phyloP scores from a whole-genome alignment of 192 early-diverging fungal genomes.

The Rhizophagus clarus region DNA sequence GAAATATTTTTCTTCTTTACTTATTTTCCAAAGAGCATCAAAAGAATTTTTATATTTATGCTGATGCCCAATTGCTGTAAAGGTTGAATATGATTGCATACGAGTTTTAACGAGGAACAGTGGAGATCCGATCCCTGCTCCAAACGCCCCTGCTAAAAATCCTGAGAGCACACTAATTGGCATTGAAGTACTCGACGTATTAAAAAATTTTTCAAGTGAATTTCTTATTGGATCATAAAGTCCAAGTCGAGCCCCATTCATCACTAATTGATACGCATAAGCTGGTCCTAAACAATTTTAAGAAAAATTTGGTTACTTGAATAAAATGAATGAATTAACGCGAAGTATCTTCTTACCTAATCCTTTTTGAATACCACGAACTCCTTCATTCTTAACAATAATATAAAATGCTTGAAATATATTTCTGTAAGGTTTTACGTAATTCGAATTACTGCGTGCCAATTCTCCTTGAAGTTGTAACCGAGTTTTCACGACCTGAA shows the following conservation, averaged over 20 bases:
- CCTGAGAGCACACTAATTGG: constrained; percentile 73
- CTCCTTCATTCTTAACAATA: constrained; percentile 80
- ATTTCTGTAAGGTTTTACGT: constrained; percentile 68
- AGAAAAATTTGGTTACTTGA: background rate
- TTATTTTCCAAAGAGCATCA: constrained; percentile 68
- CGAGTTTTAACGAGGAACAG: constrained; percentile 92
- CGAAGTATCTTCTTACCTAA: constrained; percentile 46
- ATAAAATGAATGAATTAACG: background rate
- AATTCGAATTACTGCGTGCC: constrained; percentile 51
- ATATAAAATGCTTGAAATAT: constrained; percentile 75
- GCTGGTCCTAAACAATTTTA: constrained; percentile 50
- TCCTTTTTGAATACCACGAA: constrained; percentile 86
- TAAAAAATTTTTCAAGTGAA: constrained; percentile 48
- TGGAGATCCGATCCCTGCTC: constrained; percentile 82
- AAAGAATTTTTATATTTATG: constrained; percentile 78
- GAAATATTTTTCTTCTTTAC: constrained; percentile 64
- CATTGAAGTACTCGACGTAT: constrained; percentile 38
- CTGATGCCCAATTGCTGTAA: constrained; percentile 79
- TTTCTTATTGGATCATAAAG: constrained; percentile 85
- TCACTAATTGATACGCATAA: constrained; percentile 88
- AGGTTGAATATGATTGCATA: constrained; percentile 73
- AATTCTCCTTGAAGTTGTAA: constrained; percentile 94
- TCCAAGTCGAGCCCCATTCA: constrained; percentile 93
- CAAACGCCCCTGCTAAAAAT: constrained; percentile 76
- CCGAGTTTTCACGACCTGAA: constrained; percentile 89